Percentiles rank a stretch among this genome's conserved stretches.
Evolutionary conservation across 805 yeast genomes (phyloP).

Genomic region (Starmerella gropengiesseri): DNA sequence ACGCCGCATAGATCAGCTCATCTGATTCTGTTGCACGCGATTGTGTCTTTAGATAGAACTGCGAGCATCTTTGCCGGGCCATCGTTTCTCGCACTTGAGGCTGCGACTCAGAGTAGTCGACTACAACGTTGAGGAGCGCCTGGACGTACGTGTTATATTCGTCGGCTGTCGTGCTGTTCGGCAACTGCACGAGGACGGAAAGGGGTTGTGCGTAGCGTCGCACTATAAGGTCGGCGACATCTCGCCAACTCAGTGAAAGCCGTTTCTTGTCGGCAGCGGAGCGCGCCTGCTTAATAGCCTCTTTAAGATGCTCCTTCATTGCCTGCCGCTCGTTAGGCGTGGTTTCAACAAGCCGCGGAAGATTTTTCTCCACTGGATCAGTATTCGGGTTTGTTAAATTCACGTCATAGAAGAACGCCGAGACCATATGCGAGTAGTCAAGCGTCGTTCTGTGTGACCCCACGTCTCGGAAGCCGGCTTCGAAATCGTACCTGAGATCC

Average conservation of each 20-base stretch:
- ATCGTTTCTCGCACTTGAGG: background rate
- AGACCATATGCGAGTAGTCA: background rate
- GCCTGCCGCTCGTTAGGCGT: background rate
- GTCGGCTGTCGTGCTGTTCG: background rate
- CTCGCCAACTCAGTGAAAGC: background rate
- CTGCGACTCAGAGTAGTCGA: background rate
- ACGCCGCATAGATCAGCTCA: background rate
- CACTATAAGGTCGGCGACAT: background rate
- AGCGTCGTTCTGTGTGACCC: background rate
- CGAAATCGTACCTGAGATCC: background rate
- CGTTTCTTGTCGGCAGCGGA: too few species aligned
- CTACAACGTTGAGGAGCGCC: background rate
- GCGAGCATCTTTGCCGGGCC: background rate
- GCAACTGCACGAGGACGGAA: background rate
- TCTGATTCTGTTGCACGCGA: background rate
- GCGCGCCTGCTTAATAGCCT: background rate
- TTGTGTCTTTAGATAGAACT: background rate
- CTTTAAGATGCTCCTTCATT: background rate
- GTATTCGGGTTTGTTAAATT: conserved; percentile 1
- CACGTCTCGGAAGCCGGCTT: background rate
- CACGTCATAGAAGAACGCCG: background rate
- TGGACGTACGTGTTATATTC: background rate
- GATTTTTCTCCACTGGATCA: background rate
- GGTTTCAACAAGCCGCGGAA: background rate
- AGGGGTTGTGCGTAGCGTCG: background rate